phyloP scores from a whole-genome alignment of 1,139 yeast genomes.

The Suhomyces chickasaworum region DNA sequence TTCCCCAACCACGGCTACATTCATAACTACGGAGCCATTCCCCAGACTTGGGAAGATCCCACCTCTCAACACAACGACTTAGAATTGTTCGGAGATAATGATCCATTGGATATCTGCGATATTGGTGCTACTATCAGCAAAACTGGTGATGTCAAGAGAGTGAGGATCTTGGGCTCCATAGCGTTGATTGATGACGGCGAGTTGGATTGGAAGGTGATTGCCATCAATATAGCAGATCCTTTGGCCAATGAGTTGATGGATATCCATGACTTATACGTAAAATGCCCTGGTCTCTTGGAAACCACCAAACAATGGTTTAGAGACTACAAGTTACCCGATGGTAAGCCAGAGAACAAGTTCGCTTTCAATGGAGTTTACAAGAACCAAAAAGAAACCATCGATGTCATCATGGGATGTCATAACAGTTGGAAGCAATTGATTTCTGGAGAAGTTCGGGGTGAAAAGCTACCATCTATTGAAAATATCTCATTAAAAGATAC shows the following conservation, averaged over 20 bases:
- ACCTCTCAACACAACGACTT: constrained; percentile 70
- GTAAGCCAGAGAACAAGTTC: constrained; percentile 83
- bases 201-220: constrained; percentile 91
- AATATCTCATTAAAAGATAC: constrained; percentile 18
- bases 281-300: constrained; percentile 78
- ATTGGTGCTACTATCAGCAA: constrained; percentile 72
- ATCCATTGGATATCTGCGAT: constrained; percentile 89
- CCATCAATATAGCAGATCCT: constrained; percentile 73
- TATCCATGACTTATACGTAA: constrained; percentile 72
- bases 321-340: constrained; percentile 88
- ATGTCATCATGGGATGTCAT: constrained; percentile 67
- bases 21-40: constrained; percentile 92
- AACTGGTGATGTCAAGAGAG: constrained; percentile 79
- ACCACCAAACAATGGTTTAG: constrained; percentile 90
- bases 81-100: constrained; percentile 83
- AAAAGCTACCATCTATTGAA: constrained; percentile 20
- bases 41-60: constrained; percentile 96
- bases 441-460: constrained; percentile 50
- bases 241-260: constrained; percentile 71
- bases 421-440: constrained; percentile 73
- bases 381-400: constrained; percentile 71
- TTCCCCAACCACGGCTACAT: constrained; percentile 92
- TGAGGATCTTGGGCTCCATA: constrained; percentile 81
- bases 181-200: constrained; percentile 92
- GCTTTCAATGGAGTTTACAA: constrained; percentile 84